Conservation (phyloP, 2,329 filamentous ascomycete genomes). For the Nigrospora osmanthi region DNA sequence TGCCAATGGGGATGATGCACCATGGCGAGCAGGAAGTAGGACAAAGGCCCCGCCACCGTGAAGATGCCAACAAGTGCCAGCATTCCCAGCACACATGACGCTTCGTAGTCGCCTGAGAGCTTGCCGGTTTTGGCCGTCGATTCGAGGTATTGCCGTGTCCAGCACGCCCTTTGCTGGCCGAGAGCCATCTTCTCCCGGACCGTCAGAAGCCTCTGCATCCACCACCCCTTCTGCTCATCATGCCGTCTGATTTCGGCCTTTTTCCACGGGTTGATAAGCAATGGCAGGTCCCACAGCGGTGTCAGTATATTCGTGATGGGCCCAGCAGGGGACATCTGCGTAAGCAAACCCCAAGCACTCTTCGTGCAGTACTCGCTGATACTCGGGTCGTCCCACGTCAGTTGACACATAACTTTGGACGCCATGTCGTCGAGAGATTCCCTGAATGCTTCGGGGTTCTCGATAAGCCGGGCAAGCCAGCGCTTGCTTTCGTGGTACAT, state of each 20-base stretch:
- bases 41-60: constrained; percentile 25
- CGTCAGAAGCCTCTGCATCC: constrained; percentile 35
- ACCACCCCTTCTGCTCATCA: constrained; percentile 44
- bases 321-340: constrained; percentile 49
- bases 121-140: constrained; percentile 19
- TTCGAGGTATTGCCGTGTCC: constrained; percentile 33
- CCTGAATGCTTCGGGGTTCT: constrained; percentile 41
- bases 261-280: constrained; percentile 45
- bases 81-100: constrained; percentile 26
- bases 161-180: constrained; percentile 30
- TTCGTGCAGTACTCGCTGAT: constrained; percentile 39
- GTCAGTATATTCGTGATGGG: constrained; percentile 50
- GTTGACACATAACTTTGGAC: constrained; percentile 46
- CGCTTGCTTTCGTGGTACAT: constrained; percentile 48
- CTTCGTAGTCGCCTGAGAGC: constrained; percentile 21
- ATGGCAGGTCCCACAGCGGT: constrained; percentile 44
- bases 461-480: constrained; percentile 39
- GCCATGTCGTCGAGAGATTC: constrained; percentile 47
- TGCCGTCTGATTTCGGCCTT: constrained; percentile 41
- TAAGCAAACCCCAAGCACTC: constrained; percentile 47
- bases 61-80: constrained; percentile 28
- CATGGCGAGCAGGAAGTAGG: constrained; percentile 33
- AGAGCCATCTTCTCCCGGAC: constrained; percentile 29
- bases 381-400: constrained; percentile 44
- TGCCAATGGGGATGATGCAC: constrained; percentile 40